Base-by-base conservation (phyloP, 441 rosid genomes). In the Populus hybrid region DNA sequence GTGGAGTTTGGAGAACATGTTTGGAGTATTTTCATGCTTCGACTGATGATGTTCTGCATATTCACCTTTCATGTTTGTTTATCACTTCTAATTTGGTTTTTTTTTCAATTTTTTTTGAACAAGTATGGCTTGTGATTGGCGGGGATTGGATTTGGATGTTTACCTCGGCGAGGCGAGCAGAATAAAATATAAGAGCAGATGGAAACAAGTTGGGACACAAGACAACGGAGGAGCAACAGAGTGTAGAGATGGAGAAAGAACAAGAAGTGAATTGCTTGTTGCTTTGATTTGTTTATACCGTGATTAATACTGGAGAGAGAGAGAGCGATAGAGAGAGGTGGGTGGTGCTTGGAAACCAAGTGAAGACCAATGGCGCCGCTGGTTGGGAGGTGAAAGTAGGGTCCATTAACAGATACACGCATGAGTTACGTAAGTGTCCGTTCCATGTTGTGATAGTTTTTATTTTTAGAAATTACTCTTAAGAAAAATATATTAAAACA, bases 51-150 rank as follows among this genome's bases (percentile, higher is more conserved):
- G 80, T 2, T 91, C 91, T 66, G 81, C 42, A 83, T 81, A 91
- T 59, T 89, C 94, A 63, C 95, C 89, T 84, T 91, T 91, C 96
- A 91, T 90, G 42, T 57, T 76, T 36, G 34, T 50, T 50, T 50
- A 50, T 50, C 18, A 23, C 34, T 21, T 68, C 28, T 14, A 18
- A 4, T 20, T 11, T 16, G 10, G 21, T 6, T 23, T 24, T 68
- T 35, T 79, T 30, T 30, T 30, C 4, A 3, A 3, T 24, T 68
- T 35, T 79, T 30, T 30, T 30, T 30, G 32, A 3, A 30, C 32
- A 3, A 14, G 20, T 14, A 5, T 14, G 57, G 20, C 7, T 14
- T 50, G 57, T 50, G 20, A 50, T 50, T 50, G 57, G 57, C 57
- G 6, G 57, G 57, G 57, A 50, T 16, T 50, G 57, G 57, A 50